A percentile compares a stretch with the other conserved stretches of the same genome.
These are phyloP conservation scores for Gastrolobium bilobum DNA, from an alignment of 306 rosid species.

Conservation along the genomic window DNA sequence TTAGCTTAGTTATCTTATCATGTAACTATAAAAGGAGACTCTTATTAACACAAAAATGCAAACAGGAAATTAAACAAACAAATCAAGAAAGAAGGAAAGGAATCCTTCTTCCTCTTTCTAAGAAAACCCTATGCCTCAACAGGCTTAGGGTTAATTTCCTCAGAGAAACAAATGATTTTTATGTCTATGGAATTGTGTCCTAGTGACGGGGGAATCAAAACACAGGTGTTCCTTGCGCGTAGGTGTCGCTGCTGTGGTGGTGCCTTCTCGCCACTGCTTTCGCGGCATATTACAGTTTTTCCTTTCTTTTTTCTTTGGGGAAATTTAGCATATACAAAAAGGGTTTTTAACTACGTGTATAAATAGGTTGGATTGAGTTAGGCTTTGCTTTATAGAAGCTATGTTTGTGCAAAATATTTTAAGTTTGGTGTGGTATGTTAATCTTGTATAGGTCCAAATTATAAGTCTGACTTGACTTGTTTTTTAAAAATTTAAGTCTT, in stretches of 20 bases:
- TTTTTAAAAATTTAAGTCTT: too few relatives aligned
- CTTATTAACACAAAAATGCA: background rate
- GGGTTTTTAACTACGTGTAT: too few relatives aligned
- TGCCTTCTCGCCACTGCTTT: conserved; percentile 36
- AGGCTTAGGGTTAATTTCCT: conserved; percentile 39
- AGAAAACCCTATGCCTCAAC: conserved; percentile 34
- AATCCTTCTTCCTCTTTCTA: background rate
- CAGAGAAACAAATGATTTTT: conserved; percentile 2
- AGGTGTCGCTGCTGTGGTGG: conserved; percentile 37
- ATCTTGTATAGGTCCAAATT: too few relatives aligned
- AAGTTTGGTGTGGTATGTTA: too few relatives aligned
- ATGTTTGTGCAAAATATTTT: too few relatives aligned
- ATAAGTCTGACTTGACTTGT: too few relatives aligned
- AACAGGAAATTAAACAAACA: background rate
- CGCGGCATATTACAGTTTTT: conserved; percentile 35
- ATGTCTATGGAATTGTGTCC: background rate
- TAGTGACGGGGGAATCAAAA: conserved; percentile 12
- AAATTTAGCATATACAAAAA: conserved; percentile 23
- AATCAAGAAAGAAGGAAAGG: conserved; percentile 45
- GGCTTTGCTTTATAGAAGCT: too few relatives aligned
- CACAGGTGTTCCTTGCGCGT: conserved; percentile 64
- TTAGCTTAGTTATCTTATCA: too few relatives aligned
- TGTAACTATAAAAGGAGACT: background rate
- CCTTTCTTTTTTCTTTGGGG: background rate
- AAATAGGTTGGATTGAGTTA: too few relatives aligned